phyloP scores from a whole-genome alignment of 768 basidiomycete species.

The Mrakia gelida region DNA sequence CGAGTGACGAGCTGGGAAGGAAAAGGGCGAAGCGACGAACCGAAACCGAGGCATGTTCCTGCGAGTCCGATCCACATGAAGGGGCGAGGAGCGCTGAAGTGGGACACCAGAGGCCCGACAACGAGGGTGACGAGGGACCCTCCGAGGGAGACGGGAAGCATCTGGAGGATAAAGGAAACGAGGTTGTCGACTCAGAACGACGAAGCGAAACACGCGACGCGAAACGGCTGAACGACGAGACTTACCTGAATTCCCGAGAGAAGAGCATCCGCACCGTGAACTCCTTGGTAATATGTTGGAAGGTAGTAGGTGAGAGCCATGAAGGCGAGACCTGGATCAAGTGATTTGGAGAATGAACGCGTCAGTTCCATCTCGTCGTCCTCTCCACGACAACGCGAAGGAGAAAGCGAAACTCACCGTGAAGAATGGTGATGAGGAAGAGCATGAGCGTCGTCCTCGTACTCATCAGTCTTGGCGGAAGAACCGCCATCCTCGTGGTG shows the following conservation, averaged over 20 bases:
- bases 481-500: slow-evolving; percentile 45
- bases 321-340: slow-evolving; percentile 30
- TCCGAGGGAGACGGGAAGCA: slow-evolving; percentile 38
- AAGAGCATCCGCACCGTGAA: slow-evolving; percentile 27
- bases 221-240: neutral
- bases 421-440: slow-evolving; percentile 34
- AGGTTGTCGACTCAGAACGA: neutral
- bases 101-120: neutral
- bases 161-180: neutral
- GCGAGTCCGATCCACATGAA: slow-evolving; percentile 1
- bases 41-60: slow-evolving; percentile 27
- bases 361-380: neutral
- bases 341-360: neutral
- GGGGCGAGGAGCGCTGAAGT: neutral
- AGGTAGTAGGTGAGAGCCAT: slow-evolving; percentile 33
- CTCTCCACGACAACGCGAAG: neutral
- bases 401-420: slow-evolving; percentile 11
- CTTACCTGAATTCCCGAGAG: slow-evolving; percentile 25
- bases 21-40: slow-evolving; percentile 30
- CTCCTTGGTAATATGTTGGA: slow-evolving; percentile 34
- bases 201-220: neutral
- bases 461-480: slow-evolving; percentile 45
- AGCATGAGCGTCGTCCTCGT: slow-evolving; percentile 34
- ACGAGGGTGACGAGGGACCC: slow-evolving; percentile 35
- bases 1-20: too few species aligned